These are phyloP conservation scores for Pachyrhizus erosus DNA, from an alignment of 306 rosid species.

Conservation along the genomic window DNA sequence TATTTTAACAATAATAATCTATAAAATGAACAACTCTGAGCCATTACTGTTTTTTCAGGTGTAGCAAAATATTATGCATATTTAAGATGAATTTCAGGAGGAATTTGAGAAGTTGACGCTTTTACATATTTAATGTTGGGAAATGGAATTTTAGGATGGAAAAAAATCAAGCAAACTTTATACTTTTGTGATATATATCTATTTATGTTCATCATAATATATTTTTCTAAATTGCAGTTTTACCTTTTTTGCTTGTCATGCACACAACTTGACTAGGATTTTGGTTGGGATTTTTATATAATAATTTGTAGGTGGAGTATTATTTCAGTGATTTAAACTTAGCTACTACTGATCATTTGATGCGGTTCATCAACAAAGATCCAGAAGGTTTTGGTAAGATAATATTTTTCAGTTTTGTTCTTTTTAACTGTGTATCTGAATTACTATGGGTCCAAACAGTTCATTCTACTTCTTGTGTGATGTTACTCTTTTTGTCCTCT, in stretches of 20 bases:
- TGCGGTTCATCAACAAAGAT: constrained; percentile 95
- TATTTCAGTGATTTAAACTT: constrained; percentile 96
- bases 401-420: constrained; percentile 15
- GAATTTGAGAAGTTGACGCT: constrained; percentile 3
- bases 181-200: constrained; percentile 3
- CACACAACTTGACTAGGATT: constrained; percentile 33
- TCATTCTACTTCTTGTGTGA: constrained; percentile 36
- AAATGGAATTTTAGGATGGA: constrained; percentile 22
- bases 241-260: not conserved
- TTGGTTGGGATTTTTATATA: constrained; percentile 35
- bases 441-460: constrained; percentile 6
- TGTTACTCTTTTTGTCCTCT: not conserved
- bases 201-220: constrained; percentile 15
- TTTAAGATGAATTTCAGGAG: constrained; percentile 19
- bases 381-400: constrained; percentile 90
- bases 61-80: not conserved
- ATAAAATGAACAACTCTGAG: constrained; percentile 1
- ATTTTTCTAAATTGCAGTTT: constrained; percentile 13
- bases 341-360: constrained; percentile 97
- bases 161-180: not conserved
- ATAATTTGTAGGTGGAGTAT: constrained; percentile 87
- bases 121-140: constrained; percentile 6
- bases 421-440: not conserved
- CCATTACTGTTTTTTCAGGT: not conserved
- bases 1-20: too few species aligned